Evolutionary conservation across 192 early-diverging fungal species (phyloP), one percentile per base, ranked within the genome.

Genomic region (Coemansia sp.): DNA sequence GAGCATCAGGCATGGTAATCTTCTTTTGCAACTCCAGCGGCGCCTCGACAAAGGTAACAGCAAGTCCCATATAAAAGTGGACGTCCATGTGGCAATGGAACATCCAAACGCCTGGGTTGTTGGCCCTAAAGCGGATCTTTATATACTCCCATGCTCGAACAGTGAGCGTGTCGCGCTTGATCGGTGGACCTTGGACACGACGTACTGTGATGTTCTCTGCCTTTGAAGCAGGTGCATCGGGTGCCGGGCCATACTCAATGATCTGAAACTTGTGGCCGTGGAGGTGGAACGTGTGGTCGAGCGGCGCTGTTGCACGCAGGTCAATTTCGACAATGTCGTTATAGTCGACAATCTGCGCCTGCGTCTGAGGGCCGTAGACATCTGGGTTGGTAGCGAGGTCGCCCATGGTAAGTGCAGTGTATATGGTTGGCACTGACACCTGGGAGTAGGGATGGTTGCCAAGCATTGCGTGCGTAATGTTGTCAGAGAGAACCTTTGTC

Each of bases 191-290:
- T 87, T 74, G 9, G 83, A 85, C 61, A 90, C 88, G 64, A 42
- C 58, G 58, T 15, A 68, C 50, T 0, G 30, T 10, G 31, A 27
- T 20, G 45, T 54, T 54, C 28, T 54, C 8, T 33, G 52, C 29
- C 8, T 25, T 54, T 28, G 19, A 48, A 25, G 19, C 45, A 25
- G 45, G 45, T 7, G 45, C 45, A 22, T 48, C 13, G 13, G 23
- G 23, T 8, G 45, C 20, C 9, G 73, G 61, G 57, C 87, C 83
- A 34, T 79, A 81, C 37, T 77, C 84, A 20, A 87, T 81, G 20
- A 94, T 76, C 68, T 92, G 88, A 81, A 95, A 93, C 4, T 63
- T 64, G 60, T 90, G 88, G n/a, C 90, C 90, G 70, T 93, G 93
- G 13, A 92, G 68, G 72, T 95, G 91, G 79, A 92, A 81, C 52